Evolutionary conservation across 2,329 filamentous ascomycete genomes (phyloP), one percentile per base, ranked within the genome.

Genomic region (Tolypocladium amazonense): DNA sequence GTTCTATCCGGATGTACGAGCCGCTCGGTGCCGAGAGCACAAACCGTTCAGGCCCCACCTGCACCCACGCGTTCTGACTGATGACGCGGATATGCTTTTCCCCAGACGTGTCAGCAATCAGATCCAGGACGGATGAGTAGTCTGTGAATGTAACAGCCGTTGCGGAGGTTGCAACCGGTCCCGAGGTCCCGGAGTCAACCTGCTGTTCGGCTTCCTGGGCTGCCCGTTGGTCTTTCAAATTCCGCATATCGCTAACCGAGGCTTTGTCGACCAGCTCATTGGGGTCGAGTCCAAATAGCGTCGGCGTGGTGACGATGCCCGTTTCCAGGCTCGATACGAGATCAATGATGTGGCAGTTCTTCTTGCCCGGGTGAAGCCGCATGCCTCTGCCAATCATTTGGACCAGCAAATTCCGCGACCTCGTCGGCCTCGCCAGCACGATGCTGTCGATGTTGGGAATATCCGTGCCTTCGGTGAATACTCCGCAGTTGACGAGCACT

Each of bases 321-420:
- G 87, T 89, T 57, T 87, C 85, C 27, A 97, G 77, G 43, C 87
- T 91, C 0, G 92, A 88, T 0, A 97, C 94, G 85, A 99, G 92
- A 72, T 99, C 94, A 68, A 99, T 95, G 61, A 99, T 81, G 71
- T 97, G 94, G 66, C 94, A 99, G 69, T 97, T 85, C 45, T 86
- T 77, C 73, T 99, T 99, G 15, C 83, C 88, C 0, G 86, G 79
- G 70, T 90, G 82, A 45, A 97, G 76, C 50, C 94, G 85, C 85
- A 99, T 89, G 5, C 94, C 94, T 67, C 94, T 84, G 0, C 94
- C 94, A 62, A 99, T 96, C 94, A 99, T 99, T 73, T 99, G 94
- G 0, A 97, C 86, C 1, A 99, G 83, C 2, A 99, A 77, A 66
- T 97, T 97, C n/a, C 89, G 86, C 20, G 94, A 97, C 65, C 88